These are phyloP conservation scores for Heliocybe sulcata DNA, from an alignment of 1,284 basidiomycete species.

Conservation along the genomic window DNA sequence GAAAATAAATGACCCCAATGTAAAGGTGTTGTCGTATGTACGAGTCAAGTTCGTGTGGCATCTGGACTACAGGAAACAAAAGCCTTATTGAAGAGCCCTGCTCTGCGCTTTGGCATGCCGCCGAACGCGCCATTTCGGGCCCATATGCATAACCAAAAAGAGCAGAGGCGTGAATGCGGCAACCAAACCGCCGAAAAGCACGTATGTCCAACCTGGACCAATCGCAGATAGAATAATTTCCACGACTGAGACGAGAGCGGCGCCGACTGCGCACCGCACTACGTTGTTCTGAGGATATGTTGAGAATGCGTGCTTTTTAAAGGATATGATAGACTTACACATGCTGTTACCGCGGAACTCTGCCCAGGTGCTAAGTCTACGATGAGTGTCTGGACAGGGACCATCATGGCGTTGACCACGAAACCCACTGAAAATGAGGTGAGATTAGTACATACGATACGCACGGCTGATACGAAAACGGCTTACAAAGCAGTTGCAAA, in stretches of 20 bases:
- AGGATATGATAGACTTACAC: slow-evolving; percentile 28
- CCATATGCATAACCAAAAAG: not conserved
- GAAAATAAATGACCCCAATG: too few species aligned
- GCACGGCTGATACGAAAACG: not conserved
- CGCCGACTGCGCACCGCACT: slow-evolving; percentile 45
- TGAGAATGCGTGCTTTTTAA: slow-evolving; percentile 2
- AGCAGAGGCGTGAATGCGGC: not conserved
- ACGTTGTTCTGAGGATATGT: slow-evolving; percentile 43
- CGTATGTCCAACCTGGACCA: slow-evolving; percentile 43
- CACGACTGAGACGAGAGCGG: slow-evolving; percentile 38
- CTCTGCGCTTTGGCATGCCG: not conserved
- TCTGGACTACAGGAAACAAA: too few species aligned
- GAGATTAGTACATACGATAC: slow-evolving; percentile 6
- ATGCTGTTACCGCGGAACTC: slow-evolving; percentile 59
- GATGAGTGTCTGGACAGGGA: slow-evolving; percentile 45
- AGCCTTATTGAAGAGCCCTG: too few species aligned
- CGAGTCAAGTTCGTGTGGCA: too few species aligned
- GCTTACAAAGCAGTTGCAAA: slow-evolving; percentile 48
- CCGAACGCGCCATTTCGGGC: not conserved
- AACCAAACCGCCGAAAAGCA: slow-evolving; percentile 30
- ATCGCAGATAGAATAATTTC: slow-evolving; percentile 35
- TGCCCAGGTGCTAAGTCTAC: slow-evolving; percentile 54
- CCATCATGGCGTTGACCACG: slow-evolving; percentile 34
- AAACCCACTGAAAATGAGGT: slow-evolving; percentile 58
- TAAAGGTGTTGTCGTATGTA: too few species aligned